Conservation (phyloP, 2,329 filamentous ascomycete genomes). For the Aureobasidium mangrovei region DNA sequence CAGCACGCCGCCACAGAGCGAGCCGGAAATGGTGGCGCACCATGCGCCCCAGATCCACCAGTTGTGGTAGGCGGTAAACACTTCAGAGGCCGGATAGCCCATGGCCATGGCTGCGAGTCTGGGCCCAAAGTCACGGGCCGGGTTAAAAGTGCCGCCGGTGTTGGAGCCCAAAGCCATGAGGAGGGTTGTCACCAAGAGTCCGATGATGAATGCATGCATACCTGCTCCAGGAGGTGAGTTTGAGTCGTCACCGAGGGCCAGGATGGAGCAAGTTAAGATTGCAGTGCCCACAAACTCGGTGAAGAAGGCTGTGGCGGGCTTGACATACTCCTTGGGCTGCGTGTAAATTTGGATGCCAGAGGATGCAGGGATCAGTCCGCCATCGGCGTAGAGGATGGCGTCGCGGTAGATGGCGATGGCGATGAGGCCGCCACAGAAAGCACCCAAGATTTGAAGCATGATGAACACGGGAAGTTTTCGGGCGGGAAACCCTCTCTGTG, state of each 20-base stretch:
- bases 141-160: constrained; percentile 42
- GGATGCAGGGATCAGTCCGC: constrained; percentile 26
- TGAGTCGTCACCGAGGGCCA: constrained; percentile 27
- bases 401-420: constrained; percentile 38
- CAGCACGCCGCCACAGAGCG: constrained; percentile 36
- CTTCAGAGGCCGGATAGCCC: constrained; percentile 32
- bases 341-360: constrained; percentile 24
- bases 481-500: constrained; percentile 42
- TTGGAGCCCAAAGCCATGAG: constrained; percentile 38
- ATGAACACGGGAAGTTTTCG: constrained; percentile 44
- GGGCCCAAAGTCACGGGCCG: constrained; percentile 43
- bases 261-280: constrained; percentile 35
- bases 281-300: constrained; percentile 30
- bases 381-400: constrained; percentile 29
- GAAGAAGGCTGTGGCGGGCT: constrained; percentile 36
- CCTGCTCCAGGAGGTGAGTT: constrained; percentile 35
- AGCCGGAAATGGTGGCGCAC: constrained; percentile 33
- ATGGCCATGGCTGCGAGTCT: constrained; percentile 38
- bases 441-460: constrained; percentile 44
- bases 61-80: constrained; percentile 26
- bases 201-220: constrained; percentile 44
- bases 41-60: constrained; percentile 43
- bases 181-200: constrained; percentile 32
- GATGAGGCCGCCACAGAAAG: constrained; percentile 41
- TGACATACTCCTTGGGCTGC: constrained; percentile 21